Percentiles rank a stretch among this genome's conserved stretches.
Evolutionary conservation across 345 rosid genomes (phyloP).

Genomic region (Pistacia integerrima): DNA sequence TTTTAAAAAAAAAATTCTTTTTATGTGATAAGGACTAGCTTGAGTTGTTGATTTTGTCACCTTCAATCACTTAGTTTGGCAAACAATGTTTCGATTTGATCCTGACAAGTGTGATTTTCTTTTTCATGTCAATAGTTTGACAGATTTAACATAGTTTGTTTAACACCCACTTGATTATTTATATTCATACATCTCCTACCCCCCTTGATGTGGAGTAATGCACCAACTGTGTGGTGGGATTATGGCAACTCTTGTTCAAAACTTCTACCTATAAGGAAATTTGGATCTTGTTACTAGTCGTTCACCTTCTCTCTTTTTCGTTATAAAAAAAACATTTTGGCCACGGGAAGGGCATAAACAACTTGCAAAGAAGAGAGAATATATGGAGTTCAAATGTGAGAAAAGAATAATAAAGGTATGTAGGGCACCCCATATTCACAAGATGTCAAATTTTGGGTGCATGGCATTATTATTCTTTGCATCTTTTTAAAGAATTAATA

Average conservation of each 20-base stretch:
- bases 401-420: background rate
- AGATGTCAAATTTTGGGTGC: background rate
- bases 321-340: background rate
- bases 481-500: background rate
- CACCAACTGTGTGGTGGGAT: background rate
- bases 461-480: background rate
- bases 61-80: no score
- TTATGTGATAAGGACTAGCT: background rate
- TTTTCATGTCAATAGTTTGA: background rate
- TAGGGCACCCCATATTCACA: background rate
- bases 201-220: background rate
- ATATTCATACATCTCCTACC: background rate
- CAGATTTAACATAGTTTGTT: background rate
- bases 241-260: background rate
- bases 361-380: background rate
- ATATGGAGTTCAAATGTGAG: background rate
- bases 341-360: background rate
- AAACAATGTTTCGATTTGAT: background rate
- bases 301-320: background rate
- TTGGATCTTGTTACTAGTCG: background rate
- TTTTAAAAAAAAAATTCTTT: background rate
- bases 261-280: background rate
- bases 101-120: background rate
- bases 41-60: background rate
- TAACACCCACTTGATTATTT: background rate